Conservation (phyloP, 805 yeast genomes). For the Candida alai region DNA sequence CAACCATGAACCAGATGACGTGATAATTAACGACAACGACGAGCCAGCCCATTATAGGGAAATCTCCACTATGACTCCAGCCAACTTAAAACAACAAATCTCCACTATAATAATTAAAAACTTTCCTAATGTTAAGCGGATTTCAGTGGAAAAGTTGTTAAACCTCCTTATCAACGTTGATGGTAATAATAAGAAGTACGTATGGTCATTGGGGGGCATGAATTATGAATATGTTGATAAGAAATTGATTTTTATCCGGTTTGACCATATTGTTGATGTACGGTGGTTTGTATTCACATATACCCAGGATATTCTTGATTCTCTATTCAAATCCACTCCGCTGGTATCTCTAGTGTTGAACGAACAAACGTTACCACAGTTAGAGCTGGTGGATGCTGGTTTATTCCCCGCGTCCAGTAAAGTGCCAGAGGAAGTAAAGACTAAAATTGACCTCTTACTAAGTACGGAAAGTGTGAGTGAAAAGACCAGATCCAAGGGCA, state of each 20-base stretch:
- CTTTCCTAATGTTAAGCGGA: conserved; percentile 28
- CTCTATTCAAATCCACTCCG: background rate
- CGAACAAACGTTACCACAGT: no score
- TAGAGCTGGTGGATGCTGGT: no score
- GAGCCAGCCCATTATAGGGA: conserved; percentile 21
- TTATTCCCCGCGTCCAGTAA: no score
- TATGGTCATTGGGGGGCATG: conserved; percentile 36
- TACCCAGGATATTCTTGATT: background rate
- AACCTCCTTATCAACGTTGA: conserved; percentile 13
- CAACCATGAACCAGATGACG: background rate
- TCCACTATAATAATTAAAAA: conserved; percentile 28
- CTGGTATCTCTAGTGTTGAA: no score
- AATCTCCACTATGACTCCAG: conserved; percentile 27
- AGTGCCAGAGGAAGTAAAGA: no score
- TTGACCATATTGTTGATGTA: conserved; percentile 15
- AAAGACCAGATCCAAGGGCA: no score
- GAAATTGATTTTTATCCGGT: conserved; percentile 30
- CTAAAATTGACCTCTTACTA: no score
- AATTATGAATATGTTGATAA: conserved; percentile 30
- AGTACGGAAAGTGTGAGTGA: no score
- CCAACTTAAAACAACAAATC: conserved; percentile 33
- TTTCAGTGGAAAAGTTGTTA: conserved; percentile 32
- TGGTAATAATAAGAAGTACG: conserved; percentile 14
- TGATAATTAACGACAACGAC: conserved; percentile 3
- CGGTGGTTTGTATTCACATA: conserved; percentile 11